Evolutionary conservation across 176 grass and related monocot species (phyloP).

Genomic region (Olyra latifolia): DNA sequence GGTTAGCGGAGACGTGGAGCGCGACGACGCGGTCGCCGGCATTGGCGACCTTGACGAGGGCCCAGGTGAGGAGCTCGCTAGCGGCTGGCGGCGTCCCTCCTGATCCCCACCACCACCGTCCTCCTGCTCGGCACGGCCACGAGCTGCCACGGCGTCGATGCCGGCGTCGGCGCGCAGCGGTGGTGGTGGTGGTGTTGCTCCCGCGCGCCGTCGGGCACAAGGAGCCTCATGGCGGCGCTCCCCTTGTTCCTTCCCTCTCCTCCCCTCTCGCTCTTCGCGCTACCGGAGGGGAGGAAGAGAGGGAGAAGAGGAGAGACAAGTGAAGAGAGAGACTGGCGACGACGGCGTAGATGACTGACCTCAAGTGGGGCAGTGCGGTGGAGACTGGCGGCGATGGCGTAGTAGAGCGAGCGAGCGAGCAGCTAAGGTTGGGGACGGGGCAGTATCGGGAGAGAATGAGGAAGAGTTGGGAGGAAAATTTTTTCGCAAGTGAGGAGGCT

Average conservation of each 20-base stretch:
- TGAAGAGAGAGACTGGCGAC: no score
- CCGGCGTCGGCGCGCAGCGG: background rate
- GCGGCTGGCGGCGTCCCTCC: constrained; percentile 74
- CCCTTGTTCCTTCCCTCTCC: background rate
- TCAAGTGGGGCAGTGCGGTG: no score
- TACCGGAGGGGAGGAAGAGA: background rate
- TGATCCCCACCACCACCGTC: constrained; percentile 82
- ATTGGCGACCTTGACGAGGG: constrained; percentile 91
- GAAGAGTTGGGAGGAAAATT: no score
- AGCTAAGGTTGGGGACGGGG: no score
- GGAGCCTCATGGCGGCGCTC: constrained; percentile 44
- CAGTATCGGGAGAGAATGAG: no score
- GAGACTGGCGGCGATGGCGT: no score
- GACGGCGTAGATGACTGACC: no score
- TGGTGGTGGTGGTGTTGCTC: background rate
- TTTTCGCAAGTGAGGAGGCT: no score
- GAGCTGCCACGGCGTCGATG: background rate
- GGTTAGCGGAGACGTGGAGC: constrained; percentile 63
- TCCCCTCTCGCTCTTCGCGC: background rate
- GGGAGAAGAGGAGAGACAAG: background rate
- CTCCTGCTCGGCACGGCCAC: constrained; percentile 1
- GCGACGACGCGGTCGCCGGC: constrained; percentile 87
- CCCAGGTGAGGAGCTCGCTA: constrained; percentile 97
- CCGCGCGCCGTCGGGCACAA: constrained; percentile 42
- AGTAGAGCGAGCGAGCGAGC: no score